phyloP scores from a whole-genome alignment of 805 yeast species.

The Clavispora fructus region DNA sequence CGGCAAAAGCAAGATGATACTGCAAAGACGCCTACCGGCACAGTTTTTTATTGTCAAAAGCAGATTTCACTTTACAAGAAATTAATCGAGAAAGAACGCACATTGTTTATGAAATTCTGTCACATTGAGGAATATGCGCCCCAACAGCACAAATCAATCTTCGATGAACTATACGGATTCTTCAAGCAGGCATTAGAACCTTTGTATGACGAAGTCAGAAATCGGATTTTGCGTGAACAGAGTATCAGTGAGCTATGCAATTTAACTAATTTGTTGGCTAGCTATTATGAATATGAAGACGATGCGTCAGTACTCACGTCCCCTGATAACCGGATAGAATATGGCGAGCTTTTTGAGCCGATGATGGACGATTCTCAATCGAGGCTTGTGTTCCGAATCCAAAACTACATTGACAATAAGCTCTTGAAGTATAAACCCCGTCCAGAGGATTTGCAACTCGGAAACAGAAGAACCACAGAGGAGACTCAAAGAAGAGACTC shows the following conservation, averaged over 20 bases:
- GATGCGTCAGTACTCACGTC: constrained; percentile 11
- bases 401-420: constrained; percentile 63
- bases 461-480: constrained; percentile 26
- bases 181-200: constrained; percentile 68
- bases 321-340: constrained; percentile 30
- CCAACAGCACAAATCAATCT: constrained; percentile 16
- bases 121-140: constrained; percentile 2
- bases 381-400: constrained; percentile 74
- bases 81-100: constrained; percentile 55
- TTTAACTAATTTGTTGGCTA: constrained; percentile 61
- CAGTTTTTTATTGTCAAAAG: constrained; percentile 56
- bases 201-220: constrained; percentile 64
- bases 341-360: constrained; percentile 62
- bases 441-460: constrained; percentile 61
- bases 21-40: constrained; percentile 3
- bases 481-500: constrained; percentile 6
- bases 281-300: constrained; percentile 63
- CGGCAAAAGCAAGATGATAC: constrained; percentile 1
- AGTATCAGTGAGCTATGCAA: constrained; percentile 70
- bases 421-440: constrained; percentile 63
- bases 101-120: constrained; percentile 54
- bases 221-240: constrained; percentile 62
- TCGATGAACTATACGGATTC: constrained; percentile 47
- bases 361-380: constrained; percentile 74
- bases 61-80: constrained; percentile 56